Conservation (phyloP, 73 alveolate species). For the Paramecium biaurelia region DNA sequence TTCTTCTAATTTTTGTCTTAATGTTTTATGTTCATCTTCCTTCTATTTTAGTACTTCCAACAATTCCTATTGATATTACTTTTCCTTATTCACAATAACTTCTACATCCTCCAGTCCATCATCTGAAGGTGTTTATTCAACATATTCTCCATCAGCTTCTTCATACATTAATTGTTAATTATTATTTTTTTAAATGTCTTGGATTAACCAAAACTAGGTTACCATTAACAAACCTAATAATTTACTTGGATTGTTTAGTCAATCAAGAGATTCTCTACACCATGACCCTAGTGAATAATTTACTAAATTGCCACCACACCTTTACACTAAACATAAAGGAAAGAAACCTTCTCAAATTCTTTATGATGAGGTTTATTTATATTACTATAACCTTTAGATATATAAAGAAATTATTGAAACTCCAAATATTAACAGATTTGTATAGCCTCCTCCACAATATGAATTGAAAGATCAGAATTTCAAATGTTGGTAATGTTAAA, state of each 20-base stretch:
- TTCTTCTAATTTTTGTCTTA: not conserved
- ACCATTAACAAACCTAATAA: not conserved
- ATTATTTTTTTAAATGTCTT: not conserved
- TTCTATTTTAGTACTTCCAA: not conserved
- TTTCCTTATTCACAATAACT: slow-evolving; percentile 12
- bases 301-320: slow-evolving; percentile 6
- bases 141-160: not conserved
- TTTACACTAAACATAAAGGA: not conserved
- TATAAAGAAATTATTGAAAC: not conserved
- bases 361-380: not conserved
- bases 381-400: not conserved
- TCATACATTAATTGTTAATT: not conserved
- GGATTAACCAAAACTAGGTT: slow-evolving; percentile 13
- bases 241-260: not conserved
- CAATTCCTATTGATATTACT: not conserved
- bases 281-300: not conserved
- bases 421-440: not conserved
- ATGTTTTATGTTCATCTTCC: not conserved
- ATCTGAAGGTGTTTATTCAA: not conserved
- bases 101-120: slow-evolving; percentile 21
- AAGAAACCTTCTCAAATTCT: slow-evolving; percentile 45
- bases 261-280: not conserved
- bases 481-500: slow-evolving; percentile 29
- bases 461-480: slow-evolving; percentile 25
- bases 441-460: not conserved